phyloP scores from a whole-genome alignment of 441 rosid species.

The Populus hybrid region DNA sequence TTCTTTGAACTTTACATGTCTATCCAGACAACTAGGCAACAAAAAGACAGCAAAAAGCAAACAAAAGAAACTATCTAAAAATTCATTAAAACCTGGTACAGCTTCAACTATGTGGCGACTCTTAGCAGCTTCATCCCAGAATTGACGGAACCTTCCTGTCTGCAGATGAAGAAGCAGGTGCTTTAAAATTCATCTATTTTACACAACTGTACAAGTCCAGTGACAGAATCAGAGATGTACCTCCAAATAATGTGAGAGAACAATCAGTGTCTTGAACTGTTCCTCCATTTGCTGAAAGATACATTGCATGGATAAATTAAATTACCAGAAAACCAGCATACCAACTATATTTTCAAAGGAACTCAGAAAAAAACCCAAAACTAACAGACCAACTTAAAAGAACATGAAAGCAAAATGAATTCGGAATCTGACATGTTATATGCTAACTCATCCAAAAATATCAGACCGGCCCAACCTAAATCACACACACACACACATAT shows the following conservation, averaged over 20 bases:
- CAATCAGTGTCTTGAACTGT: constrained; percentile 79
- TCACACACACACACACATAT: neutral
- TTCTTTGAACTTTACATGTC: neutral
- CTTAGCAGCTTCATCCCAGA: constrained; percentile 98
- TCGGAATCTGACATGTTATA: neutral
- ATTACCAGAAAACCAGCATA: neutral
- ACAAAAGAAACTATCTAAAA: neutral
- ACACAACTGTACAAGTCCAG: neutral
- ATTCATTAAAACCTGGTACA: constrained; percentile 66
- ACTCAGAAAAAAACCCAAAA: neutral
- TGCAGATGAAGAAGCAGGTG: constrained; percentile 28
- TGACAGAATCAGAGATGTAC: constrained; percentile 28
- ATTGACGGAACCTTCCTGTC: constrained; percentile 91
- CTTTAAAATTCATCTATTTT: neutral
- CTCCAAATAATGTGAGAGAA: constrained; percentile 88
- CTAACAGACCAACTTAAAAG: neutral
- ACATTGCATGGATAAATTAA: neutral
- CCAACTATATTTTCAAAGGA: neutral
- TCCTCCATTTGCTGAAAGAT: constrained; percentile 87
- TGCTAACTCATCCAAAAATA: neutral
- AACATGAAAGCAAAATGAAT: neutral
- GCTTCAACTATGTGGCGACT: constrained; percentile 84
- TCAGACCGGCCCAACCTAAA: neutral
- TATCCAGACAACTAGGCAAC: neutral
- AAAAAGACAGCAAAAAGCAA: neutral